Evolutionary conservation across 2,329 filamentous ascomycete genomes (phyloP), one percentile per base, ranked within the genome.

Genomic region (Beauveria varroae): DNA sequence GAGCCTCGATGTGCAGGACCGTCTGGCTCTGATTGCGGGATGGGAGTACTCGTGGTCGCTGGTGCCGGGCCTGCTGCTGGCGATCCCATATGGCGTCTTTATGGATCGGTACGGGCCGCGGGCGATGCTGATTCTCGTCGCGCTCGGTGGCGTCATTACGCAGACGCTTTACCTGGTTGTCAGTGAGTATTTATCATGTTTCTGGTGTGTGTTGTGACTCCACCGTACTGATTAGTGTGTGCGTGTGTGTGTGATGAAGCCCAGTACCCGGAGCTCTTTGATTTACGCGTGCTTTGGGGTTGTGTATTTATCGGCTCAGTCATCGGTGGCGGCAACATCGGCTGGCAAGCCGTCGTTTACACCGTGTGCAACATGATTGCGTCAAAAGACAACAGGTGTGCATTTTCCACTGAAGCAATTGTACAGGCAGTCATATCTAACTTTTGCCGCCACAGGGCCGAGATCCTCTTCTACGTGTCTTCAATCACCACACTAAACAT

Each of bases 31-130:
- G 14, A 53, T 62, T 14, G 41, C 37, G 34, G 60, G 53, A 0
- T 57, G 53, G 46, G 60, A 62, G 26, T 57, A 22, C 6, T 51
- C 53, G 16, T 51, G 34, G 20, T 28, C 37, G 10, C 26, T 62
- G 24, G 41, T 47, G 16, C 47, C 54, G 8, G 54, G 54, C 5
- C 16, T 62, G 20, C 24, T 58, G 10, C 34, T 47, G n/a, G 47
- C 53, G 24, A 57, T 62, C 3, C 60, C 60, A 1, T 62, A 62
- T 12, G 60, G 53, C 6, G 20, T 62, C 2, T 50, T 61, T n/a
- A 30, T 51, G 16, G 59, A 61, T 18, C n/a, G 37, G 9, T 30
- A 50, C 37, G 60, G 60, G 24, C 47, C 54, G 18, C 20, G 34
- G 37, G 43, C 40, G 18, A 47, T 57, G 47, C 16, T 43, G 46